Evolutionary conservation across 2,329 filamentous ascomycete species (phyloP), one percentile per base, ranked within the genome.

Genomic region (Xylaria polymorpha): DNA sequence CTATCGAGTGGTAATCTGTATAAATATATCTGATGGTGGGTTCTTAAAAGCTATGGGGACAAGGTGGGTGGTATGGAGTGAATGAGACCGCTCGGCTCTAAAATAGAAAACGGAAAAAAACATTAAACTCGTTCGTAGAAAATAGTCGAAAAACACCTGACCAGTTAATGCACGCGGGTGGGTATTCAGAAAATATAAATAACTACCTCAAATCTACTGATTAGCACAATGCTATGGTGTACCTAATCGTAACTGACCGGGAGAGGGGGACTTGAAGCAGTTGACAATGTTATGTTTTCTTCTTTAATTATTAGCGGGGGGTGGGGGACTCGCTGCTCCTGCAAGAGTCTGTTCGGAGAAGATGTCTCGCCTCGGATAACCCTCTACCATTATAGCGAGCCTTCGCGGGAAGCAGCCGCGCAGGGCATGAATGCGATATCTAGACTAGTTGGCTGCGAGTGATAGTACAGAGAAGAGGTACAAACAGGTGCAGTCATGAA

Each of bases 391-490:
- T 53, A 64, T 20, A 35, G 46, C 35, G 46, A 64, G 55, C 46
- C 56, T 41, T 59, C 4, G 35, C 15, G 5, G n/a, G 32, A 43
- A 46, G 48, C 60, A 41, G 39, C 20, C 60, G 15, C 22, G 29
- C 41, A 8, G n/a, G 41, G 12, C 25, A 39, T 60, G 32, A 56
- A 60, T 53, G 32, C 55, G 43, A 55, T 41, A 56, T 64, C 61
- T 64, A 64, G 48, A 44, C 61, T 60, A 56, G 39, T 41, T 18
- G 32, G 66, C 61, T 61, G 48, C 48, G 53, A 41, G 10, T 68
- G 57, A 60, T 68, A 59, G 48, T 65, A 68, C 66, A 67, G 64
- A 68, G 37, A 60, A 60, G 43, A 59, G 56, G 32, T 64, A 64
- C 29, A 56, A 56, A 53, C 15, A 35, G 50, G 20, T 56, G 60